These are phyloP conservation scores for Corylus heterophylla DNA, from an alignment of 306 rosid species.

Conservation along the genomic window DNA sequence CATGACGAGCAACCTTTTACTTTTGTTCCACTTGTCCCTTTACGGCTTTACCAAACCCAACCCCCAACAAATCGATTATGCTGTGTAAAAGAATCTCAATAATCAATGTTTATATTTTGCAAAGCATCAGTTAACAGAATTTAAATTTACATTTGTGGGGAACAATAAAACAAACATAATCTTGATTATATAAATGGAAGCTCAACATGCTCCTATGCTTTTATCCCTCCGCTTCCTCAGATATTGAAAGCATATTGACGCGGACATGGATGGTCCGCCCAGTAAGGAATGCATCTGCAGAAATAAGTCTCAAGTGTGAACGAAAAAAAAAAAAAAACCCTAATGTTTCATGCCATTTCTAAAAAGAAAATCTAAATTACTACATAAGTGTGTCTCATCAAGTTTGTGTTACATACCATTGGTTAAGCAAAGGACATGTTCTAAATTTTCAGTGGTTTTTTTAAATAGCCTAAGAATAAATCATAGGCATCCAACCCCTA, in stretches of 20 bases:
- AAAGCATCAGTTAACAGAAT: not conserved
- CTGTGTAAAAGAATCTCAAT: not conserved
- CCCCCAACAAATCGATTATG: not conserved
- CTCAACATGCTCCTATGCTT: slow-evolving; percentile 5
- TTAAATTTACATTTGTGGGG: not conserved
- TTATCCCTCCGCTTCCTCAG: not conserved
- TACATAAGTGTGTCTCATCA: no score
- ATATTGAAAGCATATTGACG: not conserved
- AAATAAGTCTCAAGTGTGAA: not conserved
- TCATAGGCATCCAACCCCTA: not conserved
- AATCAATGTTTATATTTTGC: not conserved
- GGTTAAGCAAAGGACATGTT: no score
- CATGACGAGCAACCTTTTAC: no score
- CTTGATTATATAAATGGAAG: not conserved
- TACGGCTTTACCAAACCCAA: no score
- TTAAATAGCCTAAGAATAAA: not conserved
- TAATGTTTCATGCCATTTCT: not conserved
- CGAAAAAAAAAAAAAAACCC: not conserved
- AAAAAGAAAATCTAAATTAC: no score
- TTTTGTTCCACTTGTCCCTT: no score
- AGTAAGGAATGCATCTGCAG: not conserved
- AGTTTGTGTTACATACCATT: no score
- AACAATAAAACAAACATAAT: not conserved
- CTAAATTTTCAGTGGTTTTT: not conserved
- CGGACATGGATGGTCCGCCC: not conserved